Evolutionary conservation across 2,329 filamentous ascomycete species (phyloP).

Genomic region (Mycosphaerella arachidis): DNA sequence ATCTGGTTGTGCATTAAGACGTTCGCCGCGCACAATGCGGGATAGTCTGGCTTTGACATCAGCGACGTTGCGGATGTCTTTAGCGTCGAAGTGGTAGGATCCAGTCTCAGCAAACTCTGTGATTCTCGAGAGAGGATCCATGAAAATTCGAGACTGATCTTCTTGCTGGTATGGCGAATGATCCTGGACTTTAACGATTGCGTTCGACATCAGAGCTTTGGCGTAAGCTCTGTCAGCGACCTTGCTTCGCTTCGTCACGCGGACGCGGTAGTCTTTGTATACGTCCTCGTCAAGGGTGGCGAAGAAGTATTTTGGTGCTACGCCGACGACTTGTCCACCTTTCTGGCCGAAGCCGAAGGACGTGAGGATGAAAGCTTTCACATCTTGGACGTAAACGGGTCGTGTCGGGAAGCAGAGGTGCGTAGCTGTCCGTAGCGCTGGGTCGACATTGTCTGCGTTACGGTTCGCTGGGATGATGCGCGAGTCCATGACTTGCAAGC

Average conservation of each 20-base stretch:
- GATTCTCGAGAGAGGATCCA: background rate
- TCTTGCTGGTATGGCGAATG: background rate
- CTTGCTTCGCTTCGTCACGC: background rate
- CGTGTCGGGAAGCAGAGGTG: conserved; percentile 93
- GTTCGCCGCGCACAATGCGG: background rate
- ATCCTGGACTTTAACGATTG: background rate
- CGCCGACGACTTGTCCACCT: conserved; percentile 90
- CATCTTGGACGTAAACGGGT: conserved; percentile 87
- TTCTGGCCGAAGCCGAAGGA: conserved; percentile 99
- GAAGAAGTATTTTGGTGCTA: conserved; percentile 90
- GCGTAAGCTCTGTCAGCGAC: background rate
- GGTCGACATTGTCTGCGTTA: conserved; percentile 95
- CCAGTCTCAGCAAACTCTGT: background rate
- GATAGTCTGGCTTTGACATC: background rate
- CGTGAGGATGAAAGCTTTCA: conserved; percentile 96
- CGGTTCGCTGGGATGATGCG: conserved; percentile 95
- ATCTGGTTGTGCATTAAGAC: background rate
- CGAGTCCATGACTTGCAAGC: conserved; percentile 88
- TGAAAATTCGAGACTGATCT: background rate
- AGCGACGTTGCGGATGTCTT: background rate
- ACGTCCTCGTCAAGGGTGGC: conserved; percentile 58
- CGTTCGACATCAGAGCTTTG: background rate
- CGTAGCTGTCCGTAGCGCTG: conserved; percentile 95
- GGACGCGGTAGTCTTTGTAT: background rate
- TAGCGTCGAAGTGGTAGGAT: background rate